Evolutionary conservation across 1,284 basidiomycete genomes (phyloP).

Genomic region (Leccinum cinnamomeum): DNA sequence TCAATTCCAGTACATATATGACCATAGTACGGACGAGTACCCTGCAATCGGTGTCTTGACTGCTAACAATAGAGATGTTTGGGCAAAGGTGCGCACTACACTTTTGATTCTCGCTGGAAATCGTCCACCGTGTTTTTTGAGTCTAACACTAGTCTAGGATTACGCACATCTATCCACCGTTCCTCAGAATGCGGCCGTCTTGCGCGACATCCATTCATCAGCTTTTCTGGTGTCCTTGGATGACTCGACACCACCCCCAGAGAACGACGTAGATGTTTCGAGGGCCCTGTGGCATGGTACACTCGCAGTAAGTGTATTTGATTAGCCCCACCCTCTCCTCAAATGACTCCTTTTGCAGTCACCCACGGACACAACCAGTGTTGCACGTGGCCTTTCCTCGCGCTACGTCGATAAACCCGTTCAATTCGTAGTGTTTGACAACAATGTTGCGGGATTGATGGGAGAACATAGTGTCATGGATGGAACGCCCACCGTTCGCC

Average conservation of each 20-base stretch:
- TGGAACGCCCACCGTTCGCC: slow-evolving; percentile 64
- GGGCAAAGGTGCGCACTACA: slow-evolving; percentile 66
- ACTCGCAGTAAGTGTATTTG: slow-evolving; percentile 21
- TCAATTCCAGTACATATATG: slow-evolving; percentile 75
- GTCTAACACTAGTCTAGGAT: slow-evolving; percentile 44
- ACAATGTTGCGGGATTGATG: slow-evolving; percentile 78
- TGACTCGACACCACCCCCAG: slow-evolving; percentile 50
- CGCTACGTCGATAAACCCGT: slow-evolving; percentile 85
- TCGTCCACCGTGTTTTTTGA: neutral
- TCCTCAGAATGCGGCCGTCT: slow-evolving; percentile 59
- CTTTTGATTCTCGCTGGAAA: neutral
- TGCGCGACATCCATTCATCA: slow-evolving; percentile 77
- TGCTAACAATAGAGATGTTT: slow-evolving; percentile 77
- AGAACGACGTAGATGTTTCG: slow-evolving; percentile 49
- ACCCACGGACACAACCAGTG: slow-evolving; percentile 6
- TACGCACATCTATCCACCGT: slow-evolving; percentile 58
- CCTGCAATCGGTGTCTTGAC: slow-evolving; percentile 78
- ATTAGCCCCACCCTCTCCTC: neutral
- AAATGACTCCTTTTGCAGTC: slow-evolving; percentile 7
- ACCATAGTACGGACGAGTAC: slow-evolving; percentile 58
- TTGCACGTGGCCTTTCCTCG: slow-evolving; percentile 56
- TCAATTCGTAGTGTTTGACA: slow-evolving; percentile 81
- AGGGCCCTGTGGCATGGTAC: slow-evolving; percentile 76
- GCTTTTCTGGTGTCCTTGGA: slow-evolving; percentile 85
- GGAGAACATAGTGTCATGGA: slow-evolving; percentile 95